A percentile compares a stretch with the other conserved stretches of the same genome.
Evolutionary conservation across 345 rosid species (phyloP).

Genomic region (Brassica cretica): DNA sequence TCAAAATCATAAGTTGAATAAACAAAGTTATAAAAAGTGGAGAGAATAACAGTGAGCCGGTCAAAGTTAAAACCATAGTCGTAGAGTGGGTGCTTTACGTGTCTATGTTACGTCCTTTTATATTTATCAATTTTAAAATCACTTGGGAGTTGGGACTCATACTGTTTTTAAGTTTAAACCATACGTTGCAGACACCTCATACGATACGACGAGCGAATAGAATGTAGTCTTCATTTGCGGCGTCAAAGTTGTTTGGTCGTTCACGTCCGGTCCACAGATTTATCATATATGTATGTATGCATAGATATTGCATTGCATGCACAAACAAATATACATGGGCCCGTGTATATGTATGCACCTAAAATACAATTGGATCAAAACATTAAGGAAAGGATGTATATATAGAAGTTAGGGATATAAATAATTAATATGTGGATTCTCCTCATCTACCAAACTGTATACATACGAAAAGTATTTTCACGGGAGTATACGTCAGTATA

Average conservation of each 20-base stretch:
- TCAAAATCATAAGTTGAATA: conserved; percentile 15
- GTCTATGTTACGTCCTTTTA: conserved; percentile 13
- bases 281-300: conserved; percentile 2
- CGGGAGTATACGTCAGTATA: background rate
- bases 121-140: background rate
- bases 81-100: conserved; percentile 14
- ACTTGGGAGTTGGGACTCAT: background rate
- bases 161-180: conserved; percentile 9
- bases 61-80: conserved; percentile 14
- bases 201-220: background rate
- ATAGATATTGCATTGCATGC: background rate
- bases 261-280: conserved; percentile 32
- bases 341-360: background rate
- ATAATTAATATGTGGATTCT: conserved; percentile 17
- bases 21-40: background rate
- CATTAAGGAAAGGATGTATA: background rate
- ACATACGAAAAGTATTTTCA: conserved; percentile 15
- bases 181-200: conserved; percentile 25
- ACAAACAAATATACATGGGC: background rate
- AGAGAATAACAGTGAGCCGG: conserved; percentile 15
- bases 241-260: conserved; percentile 33
- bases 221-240: conserved; percentile 38
- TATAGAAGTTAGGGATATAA: background rate
- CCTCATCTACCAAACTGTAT: conserved; percentile 11
- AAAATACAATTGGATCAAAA: conserved; percentile 7